A percentile compares a stretch with the other conserved stretches of the same genome.
Evolutionary conservation across 208 protist genomes (phyloP).

Genomic region (Trypanosoma boissoni): DNA sequence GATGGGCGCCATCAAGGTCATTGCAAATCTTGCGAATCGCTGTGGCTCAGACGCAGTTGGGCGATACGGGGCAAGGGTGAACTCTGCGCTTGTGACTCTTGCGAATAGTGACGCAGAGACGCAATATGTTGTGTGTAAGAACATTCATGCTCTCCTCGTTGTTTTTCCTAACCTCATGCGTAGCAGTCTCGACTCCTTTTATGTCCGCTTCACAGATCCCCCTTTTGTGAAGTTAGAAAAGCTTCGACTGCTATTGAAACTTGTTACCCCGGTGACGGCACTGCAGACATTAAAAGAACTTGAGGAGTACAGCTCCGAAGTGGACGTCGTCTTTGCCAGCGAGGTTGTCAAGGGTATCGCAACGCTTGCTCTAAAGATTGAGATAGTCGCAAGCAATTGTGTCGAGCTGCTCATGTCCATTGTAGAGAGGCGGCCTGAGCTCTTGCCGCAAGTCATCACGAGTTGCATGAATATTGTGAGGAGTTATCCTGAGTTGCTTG

Average conservation of each 20-base stretch:
- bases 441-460: constrained; percentile 71
- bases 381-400: constrained; percentile 92
- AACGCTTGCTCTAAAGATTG: constrained; percentile 97
- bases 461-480: constrained; percentile 86
- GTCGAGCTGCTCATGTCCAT: constrained; percentile 82
- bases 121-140: constrained; percentile 98
- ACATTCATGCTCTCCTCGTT: constrained; percentile 98
- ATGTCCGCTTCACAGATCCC: constrained; percentile 99
- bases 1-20: constrained; percentile 95
- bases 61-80: constrained; percentile 89
- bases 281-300: constrained; percentile 95
- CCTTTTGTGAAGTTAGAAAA: constrained; percentile 99
- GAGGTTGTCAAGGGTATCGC: constrained; percentile 96
- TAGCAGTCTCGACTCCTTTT: constrained; percentile 95
- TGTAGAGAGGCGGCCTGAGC: constrained; percentile 44
- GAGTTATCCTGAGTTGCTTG: constrained; percentile 74
- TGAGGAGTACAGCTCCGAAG: constrained; percentile 97
- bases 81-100: constrained; percentile 93
- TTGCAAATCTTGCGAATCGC: constrained; percentile 66
- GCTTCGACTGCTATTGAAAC: constrained; percentile 97
- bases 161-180: constrained; percentile 93
- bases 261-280: constrained; percentile 94
- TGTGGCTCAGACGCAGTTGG: constrained; percentile 54
- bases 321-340: constrained; percentile 98
- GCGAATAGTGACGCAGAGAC: constrained; percentile 90